Percentiles rank a stretch among this genome's conserved stretches.
phyloP scores from a whole-genome alignment of 176 grass and related monocot genomes.

The Carex cristatella region DNA sequence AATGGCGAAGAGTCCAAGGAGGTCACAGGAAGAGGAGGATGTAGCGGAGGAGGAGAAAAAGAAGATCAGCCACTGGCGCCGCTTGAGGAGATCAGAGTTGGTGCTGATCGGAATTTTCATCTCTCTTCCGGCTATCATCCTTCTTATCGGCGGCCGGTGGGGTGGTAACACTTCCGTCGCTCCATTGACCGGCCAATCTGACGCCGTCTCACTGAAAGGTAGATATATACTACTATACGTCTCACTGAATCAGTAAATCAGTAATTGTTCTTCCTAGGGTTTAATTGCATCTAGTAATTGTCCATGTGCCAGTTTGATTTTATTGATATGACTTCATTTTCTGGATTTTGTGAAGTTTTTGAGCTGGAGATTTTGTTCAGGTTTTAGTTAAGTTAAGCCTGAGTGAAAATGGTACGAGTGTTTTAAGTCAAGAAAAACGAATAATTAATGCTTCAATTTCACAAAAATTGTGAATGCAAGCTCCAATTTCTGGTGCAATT shows the following conservation, averaged over 20 bases:
- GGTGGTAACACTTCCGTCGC: neutral
- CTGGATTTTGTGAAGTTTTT: neutral
- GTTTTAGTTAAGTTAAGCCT: neutral
- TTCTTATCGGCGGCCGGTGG: conserved; percentile 43
- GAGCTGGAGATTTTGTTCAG: neutral
- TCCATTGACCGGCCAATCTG: neutral
- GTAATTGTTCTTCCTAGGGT: neutral
- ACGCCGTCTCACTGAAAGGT: neutral
- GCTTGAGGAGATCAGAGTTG: conserved; percentile 41
- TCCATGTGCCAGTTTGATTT: neutral
- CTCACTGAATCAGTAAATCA: neutral
- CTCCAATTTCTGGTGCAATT: neutral
- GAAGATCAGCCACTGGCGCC: conserved; percentile 36
- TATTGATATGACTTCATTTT: neutral
- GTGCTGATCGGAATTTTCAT: conserved; percentile 57
- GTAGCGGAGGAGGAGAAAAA: conserved; percentile 38
- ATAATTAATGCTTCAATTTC: neutral
- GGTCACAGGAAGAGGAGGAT: conserved; percentile 18
- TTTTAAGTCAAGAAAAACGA: neutral
- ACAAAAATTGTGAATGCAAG: neutral
- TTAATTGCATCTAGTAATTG: neutral
- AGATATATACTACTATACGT: neutral
- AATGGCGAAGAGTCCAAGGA: conserved; percentile 56
- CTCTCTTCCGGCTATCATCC: conserved; percentile 41
- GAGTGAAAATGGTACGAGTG: neutral